phyloP scores from a whole-genome alignment of 2,329 filamentous ascomycete species.

The Aspergillus candidus region DNA sequence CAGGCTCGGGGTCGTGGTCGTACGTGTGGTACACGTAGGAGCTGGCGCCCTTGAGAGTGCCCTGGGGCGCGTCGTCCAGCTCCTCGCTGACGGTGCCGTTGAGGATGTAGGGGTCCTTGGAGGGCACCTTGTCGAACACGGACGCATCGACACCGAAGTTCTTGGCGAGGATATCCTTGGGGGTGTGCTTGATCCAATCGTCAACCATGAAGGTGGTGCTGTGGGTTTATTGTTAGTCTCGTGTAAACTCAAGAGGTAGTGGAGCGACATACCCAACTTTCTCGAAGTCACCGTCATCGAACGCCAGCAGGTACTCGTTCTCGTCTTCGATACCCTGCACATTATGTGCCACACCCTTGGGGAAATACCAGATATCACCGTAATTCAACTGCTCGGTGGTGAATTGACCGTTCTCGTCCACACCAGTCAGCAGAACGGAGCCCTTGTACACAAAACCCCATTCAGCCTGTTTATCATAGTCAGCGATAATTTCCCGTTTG shows the following conservation, averaged over 20 bases:
- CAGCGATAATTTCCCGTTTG: no score
- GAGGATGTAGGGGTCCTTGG: conserved; percentile 56
- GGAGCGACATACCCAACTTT: conserved; percentile 45
- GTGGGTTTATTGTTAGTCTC: no score
- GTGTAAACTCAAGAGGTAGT: no score
- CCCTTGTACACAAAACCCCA: conserved; percentile 37
- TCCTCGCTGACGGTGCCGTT: conserved; percentile 49
- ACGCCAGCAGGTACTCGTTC: conserved; percentile 62
- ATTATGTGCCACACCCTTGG: conserved; percentile 59
- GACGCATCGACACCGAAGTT: conserved; percentile 60
- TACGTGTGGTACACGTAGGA: conserved; percentile 59
- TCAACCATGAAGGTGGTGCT: conserved; percentile 67
- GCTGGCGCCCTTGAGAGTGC: conserved; percentile 50
- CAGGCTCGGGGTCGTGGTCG: conserved; percentile 50
- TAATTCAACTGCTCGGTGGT: conserved; percentile 49
- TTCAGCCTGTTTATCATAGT: no score
- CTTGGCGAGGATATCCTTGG: conserved; percentile 56
- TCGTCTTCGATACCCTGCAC: conserved; percentile 58
- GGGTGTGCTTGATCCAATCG: conserved; percentile 60
- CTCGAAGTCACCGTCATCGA: conserved; percentile 63
- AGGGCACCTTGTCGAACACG: conserved; percentile 55
- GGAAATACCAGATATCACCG: conserved; percentile 63
- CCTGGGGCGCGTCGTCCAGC: conserved; percentile 40
- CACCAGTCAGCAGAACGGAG: conserved; percentile 53
- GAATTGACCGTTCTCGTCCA: conserved; percentile 54